Base-by-base conservation (phyloP, 805 yeast genomes). In the Diddensiella transvaalensis region DNA sequence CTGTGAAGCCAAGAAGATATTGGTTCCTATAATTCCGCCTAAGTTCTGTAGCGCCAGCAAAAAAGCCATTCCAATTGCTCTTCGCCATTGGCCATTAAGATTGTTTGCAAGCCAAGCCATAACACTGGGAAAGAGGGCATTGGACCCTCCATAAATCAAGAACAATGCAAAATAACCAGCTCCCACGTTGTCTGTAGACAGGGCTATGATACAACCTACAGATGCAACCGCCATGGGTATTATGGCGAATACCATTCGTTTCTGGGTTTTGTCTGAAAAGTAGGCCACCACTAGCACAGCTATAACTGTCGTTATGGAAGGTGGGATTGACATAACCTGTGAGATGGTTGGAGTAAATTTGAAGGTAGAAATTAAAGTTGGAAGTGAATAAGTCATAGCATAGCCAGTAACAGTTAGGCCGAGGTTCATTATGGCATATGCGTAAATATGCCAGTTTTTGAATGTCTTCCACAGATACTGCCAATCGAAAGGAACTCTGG, bases 81-180 rank as follows among this genome's bases (percentile, higher is more conserved):
- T 22, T 17, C 24, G 22, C 44, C 44, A 40, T n/a, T 23, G 24
- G 11, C 44, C 44, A 15, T 23, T 40, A 19, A 40, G 33, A 40
- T 40, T 40, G 33, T 40, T 40, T 6, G 44, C 44, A 4, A 40
- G 32, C 44, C 44, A 40, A n/a, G 44, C 44, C 44, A 40, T 40
- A n/a, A 40, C 32, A 40, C 32, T 22, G 24, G 44, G 44, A 23
- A 29, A 29, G 18, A 23, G 32, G 10, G 44, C 24, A 23, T 40
- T 21, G 32, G 24, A 21, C 15, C 44, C 44, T 13, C 22, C 22
- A 18, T 23, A 23, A 23, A 40, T 40, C 8, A 40, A 15, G 17
- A 40, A 40, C 6, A 40, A 29, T 13, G 44, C 22, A 17, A 40
- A 40, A 22, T 40, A 40, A 5, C 44, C 32, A 6, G 44, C 32